A percentile compares a stretch with the other conserved stretches of the same genome.
These are phyloP conservation scores for Cutaneotrichosporon dermatis DNA, from an alignment of 1,284 basidiomycete genomes.

Conservation along the genomic window DNA sequence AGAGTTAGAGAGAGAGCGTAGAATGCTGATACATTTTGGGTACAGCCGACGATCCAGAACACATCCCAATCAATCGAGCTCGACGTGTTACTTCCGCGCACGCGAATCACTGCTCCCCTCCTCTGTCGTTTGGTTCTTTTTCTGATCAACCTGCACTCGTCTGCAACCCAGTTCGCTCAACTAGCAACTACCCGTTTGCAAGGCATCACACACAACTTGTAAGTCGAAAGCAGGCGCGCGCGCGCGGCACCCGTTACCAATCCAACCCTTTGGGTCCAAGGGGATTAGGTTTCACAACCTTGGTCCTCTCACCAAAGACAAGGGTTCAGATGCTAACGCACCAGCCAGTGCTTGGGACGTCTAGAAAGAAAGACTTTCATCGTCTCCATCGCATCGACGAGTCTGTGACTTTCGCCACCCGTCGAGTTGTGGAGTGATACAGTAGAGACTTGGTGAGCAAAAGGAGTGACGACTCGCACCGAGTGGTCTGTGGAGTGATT, in stretches of 20 bases:
- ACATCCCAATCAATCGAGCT: not conserved
- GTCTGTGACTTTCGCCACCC: too few species aligned
- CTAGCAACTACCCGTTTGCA: too few species aligned
- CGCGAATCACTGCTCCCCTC: not conserved
- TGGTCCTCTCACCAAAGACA: not conserved
- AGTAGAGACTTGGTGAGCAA: too few species aligned
- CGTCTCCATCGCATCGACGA: too few species aligned
- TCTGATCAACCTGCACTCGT: not conserved
- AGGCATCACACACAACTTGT: not conserved
- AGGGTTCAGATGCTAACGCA: not conserved
- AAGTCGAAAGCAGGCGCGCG: not conserved
- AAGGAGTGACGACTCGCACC: not conserved
- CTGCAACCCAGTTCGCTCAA: too few species aligned
- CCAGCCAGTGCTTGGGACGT: not conserved
- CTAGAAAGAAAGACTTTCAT: too few species aligned
- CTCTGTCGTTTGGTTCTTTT: not conserved
- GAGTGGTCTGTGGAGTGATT: not conserved
- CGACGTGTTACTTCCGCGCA: not conserved
- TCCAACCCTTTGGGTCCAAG: conserved; percentile 1
- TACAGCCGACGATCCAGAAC: not conserved
- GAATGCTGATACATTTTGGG: not conserved
- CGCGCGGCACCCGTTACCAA: not conserved
- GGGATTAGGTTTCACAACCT: not conserved
- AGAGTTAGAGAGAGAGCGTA: not conserved
- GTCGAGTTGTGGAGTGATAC: too few species aligned